Conservation (phyloP, 306 rosid species). For the Fagus sylvatica region DNA sequence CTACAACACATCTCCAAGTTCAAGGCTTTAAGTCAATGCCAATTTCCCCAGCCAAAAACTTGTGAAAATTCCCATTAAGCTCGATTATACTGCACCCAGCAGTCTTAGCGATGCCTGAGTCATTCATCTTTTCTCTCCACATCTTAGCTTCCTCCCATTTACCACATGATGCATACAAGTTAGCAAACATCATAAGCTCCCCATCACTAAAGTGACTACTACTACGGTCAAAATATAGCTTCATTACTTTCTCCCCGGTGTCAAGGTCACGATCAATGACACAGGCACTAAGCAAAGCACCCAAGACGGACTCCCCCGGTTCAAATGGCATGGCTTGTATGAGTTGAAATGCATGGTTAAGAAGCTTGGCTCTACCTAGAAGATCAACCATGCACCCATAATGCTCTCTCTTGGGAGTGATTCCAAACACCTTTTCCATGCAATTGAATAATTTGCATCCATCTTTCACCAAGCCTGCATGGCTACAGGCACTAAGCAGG, state of each 20-base stretch:
- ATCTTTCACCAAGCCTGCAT: slow-evolving; percentile 33
- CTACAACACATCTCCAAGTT: not conserved
- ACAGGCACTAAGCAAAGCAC: slow-evolving; percentile 38
- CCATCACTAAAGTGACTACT: slow-evolving; percentile 24
- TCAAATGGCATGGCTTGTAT: slow-evolving; percentile 28
- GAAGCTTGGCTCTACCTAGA: slow-evolving; percentile 25
- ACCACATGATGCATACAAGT: slow-evolving; percentile 32
- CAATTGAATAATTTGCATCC: slow-evolving; percentile 20
- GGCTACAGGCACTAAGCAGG: slow-evolving; percentile 34
- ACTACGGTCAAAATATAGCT: not conserved
- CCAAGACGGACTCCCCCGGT: slow-evolving; percentile 29
- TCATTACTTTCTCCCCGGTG: slow-evolving; percentile 30
- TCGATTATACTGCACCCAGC: slow-evolving; percentile 28
- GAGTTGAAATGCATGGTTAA: slow-evolving; percentile 11
- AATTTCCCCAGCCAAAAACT: slow-evolving; percentile 35
- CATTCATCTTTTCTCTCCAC: slow-evolving; percentile 40
- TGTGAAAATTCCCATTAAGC: slow-evolving; percentile 25
- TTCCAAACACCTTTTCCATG: slow-evolving; percentile 21
- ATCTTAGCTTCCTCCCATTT: slow-evolving; percentile 30
- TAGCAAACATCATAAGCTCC: slow-evolving; percentile 37
- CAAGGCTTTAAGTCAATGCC: not conserved
- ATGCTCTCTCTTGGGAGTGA: slow-evolving; percentile 37
- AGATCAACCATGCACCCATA: slow-evolving; percentile 39
- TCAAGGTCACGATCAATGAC: slow-evolving; percentile 29
- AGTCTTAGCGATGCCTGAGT: slow-evolving; percentile 33